Percentiles rank a stretch among this genome's conserved stretches.
These are phyloP conservation scores for Euphrasia confusa DNA, from an alignment of 257 asterid species.

Conservation along the genomic window DNA sequence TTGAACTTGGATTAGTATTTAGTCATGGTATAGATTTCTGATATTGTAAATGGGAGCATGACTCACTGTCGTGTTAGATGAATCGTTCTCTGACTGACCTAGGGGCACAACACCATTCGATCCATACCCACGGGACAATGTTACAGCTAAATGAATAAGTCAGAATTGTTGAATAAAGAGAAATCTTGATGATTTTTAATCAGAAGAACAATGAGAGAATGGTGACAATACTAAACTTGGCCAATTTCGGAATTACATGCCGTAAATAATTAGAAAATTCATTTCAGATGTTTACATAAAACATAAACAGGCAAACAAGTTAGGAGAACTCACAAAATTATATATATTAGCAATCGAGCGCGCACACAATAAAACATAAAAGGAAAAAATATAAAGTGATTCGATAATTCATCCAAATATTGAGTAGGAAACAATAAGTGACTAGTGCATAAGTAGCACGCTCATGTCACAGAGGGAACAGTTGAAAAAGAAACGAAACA, in stretches of 20 bases:
- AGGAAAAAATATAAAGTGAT: neutral
- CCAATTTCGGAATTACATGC: neutral
- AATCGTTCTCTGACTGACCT: slow-evolving; percentile 53
- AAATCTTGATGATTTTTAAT: neutral
- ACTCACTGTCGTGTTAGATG: slow-evolving; percentile 83
- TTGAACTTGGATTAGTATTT: slow-evolving; percentile 3
- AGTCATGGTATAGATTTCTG: neutral
- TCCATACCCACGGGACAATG: slow-evolving; percentile 55
- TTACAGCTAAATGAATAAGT: slow-evolving; percentile 40
- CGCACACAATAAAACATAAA: no score
- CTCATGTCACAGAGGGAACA: neutral
- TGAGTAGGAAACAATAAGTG: neutral
- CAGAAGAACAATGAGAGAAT: slow-evolving; percentile 7
- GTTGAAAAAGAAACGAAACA: neutral
- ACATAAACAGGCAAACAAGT: neutral
- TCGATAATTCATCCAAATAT: neutral
- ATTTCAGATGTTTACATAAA: neutral
- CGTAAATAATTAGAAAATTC: neutral
- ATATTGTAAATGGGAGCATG: slow-evolving; percentile 17
- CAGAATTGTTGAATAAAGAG: slow-evolving; percentile 23
- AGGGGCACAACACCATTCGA: slow-evolving; percentile 38
- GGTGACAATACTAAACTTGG: slow-evolving; percentile 1
- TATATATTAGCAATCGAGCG: neutral
- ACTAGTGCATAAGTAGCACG: neutral
- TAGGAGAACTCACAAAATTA: slow-evolving; percentile 3